Conservation (phyloP, 352 stramenopile genomes). For the Nothophytophthora sp. region DNA sequence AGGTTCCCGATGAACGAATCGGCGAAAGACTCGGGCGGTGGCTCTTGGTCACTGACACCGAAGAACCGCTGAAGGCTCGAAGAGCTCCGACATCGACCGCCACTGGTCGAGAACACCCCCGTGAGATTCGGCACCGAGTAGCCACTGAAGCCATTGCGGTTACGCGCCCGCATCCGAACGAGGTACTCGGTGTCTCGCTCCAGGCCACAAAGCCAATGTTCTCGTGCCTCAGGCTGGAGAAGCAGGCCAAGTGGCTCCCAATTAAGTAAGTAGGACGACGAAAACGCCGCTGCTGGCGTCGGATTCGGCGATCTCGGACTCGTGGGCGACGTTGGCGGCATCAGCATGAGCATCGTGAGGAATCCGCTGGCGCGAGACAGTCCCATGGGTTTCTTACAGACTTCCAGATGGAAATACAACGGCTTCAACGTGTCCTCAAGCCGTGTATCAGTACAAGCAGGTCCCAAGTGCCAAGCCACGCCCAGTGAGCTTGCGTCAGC, state of each 20-base stretch:
- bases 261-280: conserved; percentile 43
- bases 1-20: conserved; percentile 60
- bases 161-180: conserved; percentile 54
- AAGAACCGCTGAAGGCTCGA: conserved; percentile 33
- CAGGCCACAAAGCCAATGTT: conserved; percentile 60
- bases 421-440: conserved; percentile 43
- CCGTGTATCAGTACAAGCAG: conserved; percentile 19
- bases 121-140: conserved; percentile 50
- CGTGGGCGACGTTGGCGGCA: conserved; percentile 24
- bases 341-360: conserved; percentile 54
- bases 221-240: conserved; percentile 47
- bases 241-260: conserved; percentile 52
- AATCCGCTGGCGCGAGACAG: conserved; percentile 46
- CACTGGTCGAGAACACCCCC: conserved; percentile 50
- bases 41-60: conserved; percentile 18
- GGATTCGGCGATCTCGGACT: conserved; percentile 18
- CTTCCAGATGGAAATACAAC: conserved; percentile 58
- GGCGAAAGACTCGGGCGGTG: conserved; percentile 18
- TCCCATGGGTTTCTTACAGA: conserved; percentile 54
- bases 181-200: conserved; percentile 63
- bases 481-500: conserved; percentile 52
- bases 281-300: conserved; percentile 25
- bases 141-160: conserved; percentile 64
- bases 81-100: conserved; percentile 8
- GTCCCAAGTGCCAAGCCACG: conserved; percentile 56